These are phyloP conservation scores for Chalara sp. DNA, from an alignment of 2,329 filamentous ascomycete species.

Conservation along the genomic window DNA sequence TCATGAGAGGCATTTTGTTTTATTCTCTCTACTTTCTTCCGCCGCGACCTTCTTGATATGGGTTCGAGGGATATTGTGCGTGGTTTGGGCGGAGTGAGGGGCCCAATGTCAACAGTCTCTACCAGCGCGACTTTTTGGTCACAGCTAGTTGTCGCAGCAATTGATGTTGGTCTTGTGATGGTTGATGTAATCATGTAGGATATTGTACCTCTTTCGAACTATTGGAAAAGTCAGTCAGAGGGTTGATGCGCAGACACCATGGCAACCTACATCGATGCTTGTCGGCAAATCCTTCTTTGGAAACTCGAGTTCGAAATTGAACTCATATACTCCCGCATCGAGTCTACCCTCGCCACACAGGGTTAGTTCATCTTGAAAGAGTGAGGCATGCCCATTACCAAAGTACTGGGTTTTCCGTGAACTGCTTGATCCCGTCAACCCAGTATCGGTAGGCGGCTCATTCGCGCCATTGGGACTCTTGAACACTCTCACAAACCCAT, in stretches of 20 bases:
- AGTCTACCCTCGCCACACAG: slow-evolving; percentile 73
- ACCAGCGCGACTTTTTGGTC: slow-evolving; percentile 74
- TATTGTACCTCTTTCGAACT: slow-evolving; percentile 95
- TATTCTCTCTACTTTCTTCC: slow-evolving; percentile 25
- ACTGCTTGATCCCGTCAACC: slow-evolving; percentile 27
- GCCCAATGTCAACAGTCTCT: slow-evolving; percentile 79
- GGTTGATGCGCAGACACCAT: not conserved
- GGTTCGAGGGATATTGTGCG: slow-evolving; percentile 83
- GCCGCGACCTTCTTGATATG: slow-evolving; percentile 63
- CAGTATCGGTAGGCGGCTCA: slow-evolving; percentile 34
- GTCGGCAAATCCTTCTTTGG: slow-evolving; percentile 68
- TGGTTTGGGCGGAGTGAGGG: slow-evolving; percentile 66
- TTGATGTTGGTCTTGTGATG: slow-evolving; percentile 80
- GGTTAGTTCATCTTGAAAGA: slow-evolving; percentile 78
- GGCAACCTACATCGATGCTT: slow-evolving; percentile 79
- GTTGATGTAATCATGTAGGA: slow-evolving; percentile 88
- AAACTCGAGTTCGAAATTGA: slow-evolving; percentile 69
- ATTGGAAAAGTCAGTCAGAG: not conserved
- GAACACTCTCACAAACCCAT: slow-evolving; percentile 74
- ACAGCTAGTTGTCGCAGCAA: slow-evolving; percentile 71
- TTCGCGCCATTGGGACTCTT: slow-evolving; percentile 55
- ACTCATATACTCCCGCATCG: slow-evolving; percentile 69
- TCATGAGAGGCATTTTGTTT: slow-evolving; percentile 16
- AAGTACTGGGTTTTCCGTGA: slow-evolving; percentile 47
- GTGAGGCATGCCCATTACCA: slow-evolving; percentile 70